Conservation (phyloP, 169 alveolate species). For the Plasmodium chabaudi region DNA sequence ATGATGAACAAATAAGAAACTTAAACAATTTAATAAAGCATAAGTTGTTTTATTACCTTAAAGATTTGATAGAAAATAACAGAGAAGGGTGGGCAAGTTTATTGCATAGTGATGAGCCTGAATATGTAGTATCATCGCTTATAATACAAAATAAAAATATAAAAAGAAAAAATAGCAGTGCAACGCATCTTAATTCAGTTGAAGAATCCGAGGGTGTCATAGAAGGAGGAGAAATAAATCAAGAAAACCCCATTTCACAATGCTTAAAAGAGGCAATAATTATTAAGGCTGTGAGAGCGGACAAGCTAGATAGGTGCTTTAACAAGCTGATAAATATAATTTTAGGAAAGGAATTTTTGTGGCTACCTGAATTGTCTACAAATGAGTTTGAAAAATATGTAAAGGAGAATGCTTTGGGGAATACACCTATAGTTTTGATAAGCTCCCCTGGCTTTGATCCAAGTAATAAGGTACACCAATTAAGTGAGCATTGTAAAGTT, state of each 20-base stretch:
- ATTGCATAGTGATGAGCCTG: slow-evolving; percentile 75
- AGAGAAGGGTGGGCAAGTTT: slow-evolving; percentile 57
- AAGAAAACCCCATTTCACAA: slow-evolving; percentile 6
- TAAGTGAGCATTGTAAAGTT: slow-evolving; percentile 92
- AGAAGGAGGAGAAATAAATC: neutral
- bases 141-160: slow-evolving; percentile 1
- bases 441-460: slow-evolving; percentile 99
- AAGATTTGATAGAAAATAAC: slow-evolving; percentile 36
- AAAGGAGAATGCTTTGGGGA: slow-evolving; percentile 91
- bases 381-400: slow-evolving; percentile 90
- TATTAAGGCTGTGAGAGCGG: slow-evolving; percentile 95
- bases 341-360: slow-evolving; percentile 91
- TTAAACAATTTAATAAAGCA: slow-evolving; percentile 35
- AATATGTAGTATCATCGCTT: slow-evolving; percentile 32
- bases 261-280: slow-evolving; percentile 81
- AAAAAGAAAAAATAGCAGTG: neutral
- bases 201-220: no score
- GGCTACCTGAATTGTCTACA: slow-evolving; percentile 90
- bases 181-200: no score
- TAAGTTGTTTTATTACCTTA: slow-evolving; percentile 45
- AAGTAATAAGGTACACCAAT: slow-evolving; percentile 91
- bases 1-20: slow-evolving; percentile 54
- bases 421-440: slow-evolving; percentile 93
- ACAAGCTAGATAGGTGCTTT: slow-evolving; percentile 90
- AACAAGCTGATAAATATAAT: slow-evolving; percentile 88